Base-by-base conservation (phyloP, 148 eudicot species). In the Agrostemma githago region DNA sequence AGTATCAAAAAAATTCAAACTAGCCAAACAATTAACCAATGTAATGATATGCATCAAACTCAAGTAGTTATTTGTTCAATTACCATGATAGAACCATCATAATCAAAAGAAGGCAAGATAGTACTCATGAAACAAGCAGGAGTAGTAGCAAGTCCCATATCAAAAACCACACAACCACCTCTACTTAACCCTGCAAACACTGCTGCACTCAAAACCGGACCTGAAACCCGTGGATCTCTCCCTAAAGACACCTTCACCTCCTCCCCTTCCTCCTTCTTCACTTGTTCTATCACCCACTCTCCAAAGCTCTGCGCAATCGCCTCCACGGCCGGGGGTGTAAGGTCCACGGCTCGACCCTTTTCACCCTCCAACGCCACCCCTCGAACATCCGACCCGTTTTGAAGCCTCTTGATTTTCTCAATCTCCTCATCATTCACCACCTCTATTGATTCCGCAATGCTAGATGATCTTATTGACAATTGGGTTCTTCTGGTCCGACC, bases 91-190 rank as follows among this genome's bases (percentile, higher is more conserved):
- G 97, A 91, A 78, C 86, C 97, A 85, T 94, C 83, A 62, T 86
- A 94, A 3, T 40, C 53, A 83, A 91, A 92, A 3, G 89, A 89
- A 75, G 91, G 76, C 86, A 91, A 80, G 78, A 94, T 56, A 58
- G 97, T 94, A 76, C 96, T 91, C 98, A 92, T 92, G 77, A 94
- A 94, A 78, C 98, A 94, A 61, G 98, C 97, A 5, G 98, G 98
- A 2, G 98, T 92, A 59, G 98, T 94, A 12, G 98, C 97, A 62
- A 94, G 87, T 6, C 96, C 98, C 97, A 92, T 89, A 17, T 92
- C 97, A 68, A 84, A 87, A 72, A 60, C 80, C 66, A 76, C 44
- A 63, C 97, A 92, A 16, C 96, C 93, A 19, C 87, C 97, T 42
- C 88, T 72, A 26, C 79, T 86, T 26, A 94, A 90, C 6, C 98